These are phyloP conservation scores for Tolypocladium ophioglossoides DNA, from an alignment of 2,329 filamentous ascomycete genomes.

Conservation along the genomic window DNA sequence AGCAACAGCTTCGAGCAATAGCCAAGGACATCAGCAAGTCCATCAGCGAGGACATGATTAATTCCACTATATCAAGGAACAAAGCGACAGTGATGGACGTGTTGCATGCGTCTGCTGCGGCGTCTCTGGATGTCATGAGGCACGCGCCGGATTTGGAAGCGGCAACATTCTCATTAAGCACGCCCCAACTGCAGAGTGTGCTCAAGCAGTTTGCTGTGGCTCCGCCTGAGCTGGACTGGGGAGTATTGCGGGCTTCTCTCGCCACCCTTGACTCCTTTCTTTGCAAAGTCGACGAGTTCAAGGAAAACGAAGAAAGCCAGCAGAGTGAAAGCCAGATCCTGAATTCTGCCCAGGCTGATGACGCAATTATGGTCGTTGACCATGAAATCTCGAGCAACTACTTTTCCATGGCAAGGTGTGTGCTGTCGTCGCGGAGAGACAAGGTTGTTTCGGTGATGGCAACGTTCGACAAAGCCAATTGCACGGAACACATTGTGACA, in stretches of 20 bases:
- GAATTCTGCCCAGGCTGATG: slow-evolving; percentile 33
- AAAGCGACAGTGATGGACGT: slow-evolving; percentile 43
- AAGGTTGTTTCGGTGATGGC: slow-evolving; percentile 5
- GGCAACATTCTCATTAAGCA: slow-evolving; percentile 38
- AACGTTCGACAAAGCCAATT: slow-evolving; percentile 16
- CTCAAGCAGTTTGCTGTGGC: slow-evolving; percentile 36
- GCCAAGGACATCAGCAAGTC: slow-evolving; percentile 32
- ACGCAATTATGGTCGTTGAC: slow-evolving; percentile 36
- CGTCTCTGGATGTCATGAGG: slow-evolving; percentile 40
- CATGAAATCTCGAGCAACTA: slow-evolving; percentile 34
- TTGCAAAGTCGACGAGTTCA: slow-evolving; percentile 30
- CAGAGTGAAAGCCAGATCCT: slow-evolving; percentile 25
- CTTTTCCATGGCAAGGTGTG: slow-evolving; percentile 34
- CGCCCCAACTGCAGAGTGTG: slow-evolving; percentile 38
- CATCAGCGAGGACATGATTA: slow-evolving; percentile 33
- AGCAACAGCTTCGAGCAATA: slow-evolving; percentile 42
- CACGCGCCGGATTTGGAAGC: slow-evolving; percentile 33
- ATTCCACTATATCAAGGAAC: slow-evolving; percentile 40
- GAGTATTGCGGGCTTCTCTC: slow-evolving; percentile 31
- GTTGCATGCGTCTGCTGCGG: slow-evolving; percentile 34
- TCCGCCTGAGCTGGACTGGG: slow-evolving; percentile 36
- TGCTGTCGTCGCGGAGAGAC: slow-evolving; percentile 16
- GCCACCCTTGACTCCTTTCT: slow-evolving; percentile 38
- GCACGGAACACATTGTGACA: slow-evolving; percentile 32
- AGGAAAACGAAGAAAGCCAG: slow-evolving; percentile 25